Evolutionary conservation across 2,329 filamentous ascomycete species (phyloP).

Genomic region (Coniella lustricola): DNA sequence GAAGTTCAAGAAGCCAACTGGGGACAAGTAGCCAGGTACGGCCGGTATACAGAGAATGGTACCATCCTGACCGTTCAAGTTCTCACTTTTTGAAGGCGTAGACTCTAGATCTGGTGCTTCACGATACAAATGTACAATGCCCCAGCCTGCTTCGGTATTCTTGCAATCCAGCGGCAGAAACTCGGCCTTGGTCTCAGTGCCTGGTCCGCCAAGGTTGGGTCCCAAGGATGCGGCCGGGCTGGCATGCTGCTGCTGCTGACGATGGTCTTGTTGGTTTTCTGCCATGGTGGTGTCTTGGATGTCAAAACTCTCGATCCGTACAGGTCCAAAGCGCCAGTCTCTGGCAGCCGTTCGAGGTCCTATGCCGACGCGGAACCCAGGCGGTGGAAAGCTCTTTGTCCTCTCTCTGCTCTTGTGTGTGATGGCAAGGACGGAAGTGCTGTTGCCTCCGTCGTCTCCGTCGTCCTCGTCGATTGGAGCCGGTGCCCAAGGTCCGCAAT

Average conservation of each 20-base stretch:
- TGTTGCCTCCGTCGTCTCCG: conserved; percentile 17
- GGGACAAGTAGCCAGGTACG: conserved; percentile 88
- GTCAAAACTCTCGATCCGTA: conserved; percentile 76
- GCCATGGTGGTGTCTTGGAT: conserved; percentile 36
- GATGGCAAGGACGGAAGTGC: conserved; percentile 31
- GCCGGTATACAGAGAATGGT: conserved; percentile 89
- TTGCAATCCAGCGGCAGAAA: conserved; percentile 65
- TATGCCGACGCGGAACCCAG: conserved; percentile 36
- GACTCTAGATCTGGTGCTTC: conserved; percentile 61
- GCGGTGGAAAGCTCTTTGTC: conserved; percentile 35
- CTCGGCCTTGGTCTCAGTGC: conserved; percentile 74
- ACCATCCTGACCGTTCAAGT: conserved; percentile 18
- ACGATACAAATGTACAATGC: conserved; percentile 87
- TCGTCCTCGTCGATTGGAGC: conserved; percentile 20
- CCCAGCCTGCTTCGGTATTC: conserved; percentile 79
- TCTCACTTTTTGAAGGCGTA: conserved; percentile 23
- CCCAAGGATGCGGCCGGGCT: conserved; percentile 36
- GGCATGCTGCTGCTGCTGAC: neutral
- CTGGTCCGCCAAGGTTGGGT: conserved; percentile 50
- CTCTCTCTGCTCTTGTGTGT: conserved; percentile 35
- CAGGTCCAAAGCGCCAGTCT: conserved; percentile 78
- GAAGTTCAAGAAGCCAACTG: conserved; percentile 84
- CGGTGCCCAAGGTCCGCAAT: conserved; percentile 40
- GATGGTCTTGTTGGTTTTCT: conserved; percentile 3
- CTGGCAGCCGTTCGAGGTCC: conserved; percentile 41